Conservation (phyloP, 139 green algal species). For the Mesotaenium endlicherianum region DNA sequence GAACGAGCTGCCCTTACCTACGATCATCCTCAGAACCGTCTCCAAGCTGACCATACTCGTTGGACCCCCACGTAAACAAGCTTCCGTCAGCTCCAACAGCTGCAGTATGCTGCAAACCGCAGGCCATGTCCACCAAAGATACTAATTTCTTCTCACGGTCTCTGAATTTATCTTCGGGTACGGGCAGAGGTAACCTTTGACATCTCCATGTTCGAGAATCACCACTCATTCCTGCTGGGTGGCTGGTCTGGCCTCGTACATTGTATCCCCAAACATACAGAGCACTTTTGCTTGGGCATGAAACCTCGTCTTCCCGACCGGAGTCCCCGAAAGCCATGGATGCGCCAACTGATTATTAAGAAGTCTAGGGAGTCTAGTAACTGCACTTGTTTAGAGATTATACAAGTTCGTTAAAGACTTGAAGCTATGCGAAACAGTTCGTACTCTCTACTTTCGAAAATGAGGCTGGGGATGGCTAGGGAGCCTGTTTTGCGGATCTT, state of each 20-base stretch:
- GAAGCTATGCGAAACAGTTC: too few species aligned
- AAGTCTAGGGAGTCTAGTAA: too few species aligned
- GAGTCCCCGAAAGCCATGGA: too few species aligned
- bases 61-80: conserved; percentile 68
- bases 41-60: conserved; percentile 60
- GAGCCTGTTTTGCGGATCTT: too few species aligned
- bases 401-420: too few species aligned
- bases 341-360: too few species aligned
- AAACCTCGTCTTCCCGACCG: too few species aligned
- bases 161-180: not conserved
- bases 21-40: conserved; percentile 27
- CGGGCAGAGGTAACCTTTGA: conserved; percentile 6
- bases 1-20: not conserved
- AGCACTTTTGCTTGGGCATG: too few species aligned
- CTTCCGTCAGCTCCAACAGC: conserved; percentile 55
- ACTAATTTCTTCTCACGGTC: not conserved
- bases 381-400: too few species aligned
- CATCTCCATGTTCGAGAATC: conserved; percentile 31
- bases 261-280: conserved; percentile 47
- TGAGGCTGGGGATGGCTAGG: too few species aligned
- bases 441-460: too few species aligned
- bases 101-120: conserved; percentile 56
- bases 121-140: conserved; percentile 18
- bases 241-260: conserved; percentile 30
- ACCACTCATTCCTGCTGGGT: conserved; percentile 14